Percentiles rank a stretch among this genome's conserved stretches.
phyloP scores from a whole-genome alignment of 352 stramenopile genomes.

The Pilasporangium apinafurcum region DNA sequence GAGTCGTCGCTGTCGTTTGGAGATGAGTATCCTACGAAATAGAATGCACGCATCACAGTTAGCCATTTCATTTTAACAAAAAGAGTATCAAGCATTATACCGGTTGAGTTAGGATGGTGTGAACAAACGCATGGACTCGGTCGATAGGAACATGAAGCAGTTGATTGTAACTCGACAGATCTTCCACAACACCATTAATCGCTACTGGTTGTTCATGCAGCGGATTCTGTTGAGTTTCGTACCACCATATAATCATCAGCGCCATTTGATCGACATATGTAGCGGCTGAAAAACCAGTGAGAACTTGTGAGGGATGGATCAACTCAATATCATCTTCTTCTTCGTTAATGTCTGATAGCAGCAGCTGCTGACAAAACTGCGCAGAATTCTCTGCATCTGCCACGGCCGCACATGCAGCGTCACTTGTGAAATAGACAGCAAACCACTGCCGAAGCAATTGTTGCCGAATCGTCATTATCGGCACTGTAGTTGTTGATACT shows the following conservation, averaged over 20 bases:
- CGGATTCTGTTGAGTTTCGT: conserved; percentile 19
- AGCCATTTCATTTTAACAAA: too few relatives aligned
- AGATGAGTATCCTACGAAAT: not conserved
- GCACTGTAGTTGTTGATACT: not conserved
- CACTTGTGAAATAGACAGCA: conserved; percentile 15
- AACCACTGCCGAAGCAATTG: conserved; percentile 6
- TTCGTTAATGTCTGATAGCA: conserved; percentile 1
- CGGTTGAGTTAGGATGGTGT: too few relatives aligned
- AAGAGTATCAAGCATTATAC: too few relatives aligned
- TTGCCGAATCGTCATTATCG: too few relatives aligned
- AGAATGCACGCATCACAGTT: too few relatives aligned
- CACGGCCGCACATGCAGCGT: conserved; percentile 8
- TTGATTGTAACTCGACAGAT: conserved; percentile 15
- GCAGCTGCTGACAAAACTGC: conserved; percentile 34
- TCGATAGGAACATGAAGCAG: conserved; percentile 18
- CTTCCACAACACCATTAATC: conserved; percentile 31
- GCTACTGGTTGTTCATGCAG: conserved; percentile 10
- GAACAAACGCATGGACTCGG: conserved; percentile 15
- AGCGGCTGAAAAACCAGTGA: conserved; percentile 12
- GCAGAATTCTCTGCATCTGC: conserved; percentile 20
- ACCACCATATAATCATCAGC: conserved; percentile 30
- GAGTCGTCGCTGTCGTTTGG: conserved; percentile 1
- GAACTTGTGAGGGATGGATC: conserved; percentile 1
- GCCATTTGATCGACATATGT: conserved; percentile 43
- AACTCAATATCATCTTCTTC: not conserved